Percentiles rank a stretch among this genome's conserved stretches.
Evolutionary conservation across 2,329 filamentous ascomycete species (phyloP).

Genomic region (Fusarium sp.): DNA sequence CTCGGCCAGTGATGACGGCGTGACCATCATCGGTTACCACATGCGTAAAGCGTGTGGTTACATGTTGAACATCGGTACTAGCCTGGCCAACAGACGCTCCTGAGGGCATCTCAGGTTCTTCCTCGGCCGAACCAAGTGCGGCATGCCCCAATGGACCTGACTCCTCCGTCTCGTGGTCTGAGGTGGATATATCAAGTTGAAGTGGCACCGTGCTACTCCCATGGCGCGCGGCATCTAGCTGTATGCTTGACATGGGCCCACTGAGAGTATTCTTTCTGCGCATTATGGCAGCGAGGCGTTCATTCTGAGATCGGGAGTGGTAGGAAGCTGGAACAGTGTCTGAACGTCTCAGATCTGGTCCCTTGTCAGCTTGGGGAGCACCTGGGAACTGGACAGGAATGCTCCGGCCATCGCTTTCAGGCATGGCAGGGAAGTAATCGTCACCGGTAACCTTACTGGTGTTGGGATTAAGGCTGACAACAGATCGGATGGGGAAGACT

Average conservation of each 20-base stretch:
- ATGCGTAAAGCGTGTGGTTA: conserved; percentile 83
- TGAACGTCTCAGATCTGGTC: conserved; percentile 40
- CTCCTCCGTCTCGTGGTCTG: conserved; percentile 48
- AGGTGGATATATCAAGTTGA: conserved; percentile 45
- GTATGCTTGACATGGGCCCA: conserved; percentile 57
- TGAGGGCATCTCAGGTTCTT: conserved; percentile 25
- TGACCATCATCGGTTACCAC: conserved; percentile 81
- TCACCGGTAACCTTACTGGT: conserved; percentile 53
- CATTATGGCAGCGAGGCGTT: conserved; percentile 28
- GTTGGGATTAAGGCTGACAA: conserved; percentile 75
- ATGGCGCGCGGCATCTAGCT: conserved; percentile 55
- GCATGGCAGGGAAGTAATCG: conserved; percentile 51
- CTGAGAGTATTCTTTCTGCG: conserved; percentile 50
- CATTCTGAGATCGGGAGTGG: conserved; percentile 29
- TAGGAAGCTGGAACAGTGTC: conserved; percentile 41
- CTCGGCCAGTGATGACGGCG: conserved; percentile 82
- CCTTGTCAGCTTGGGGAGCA: conserved; percentile 44
- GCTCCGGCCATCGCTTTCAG: conserved; percentile 46
- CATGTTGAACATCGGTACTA: conserved; percentile 54
- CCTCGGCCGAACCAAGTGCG: background rate
- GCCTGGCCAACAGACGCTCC: conserved; percentile 36
- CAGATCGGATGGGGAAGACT: conserved; percentile 85
- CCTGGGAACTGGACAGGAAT: conserved; percentile 45
- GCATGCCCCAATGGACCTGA: conserved; percentile 26
- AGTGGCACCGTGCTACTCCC: conserved; percentile 48